Evolutionary conservation across 352 stramenopile species (phyloP).

Genomic region (Phytophthora lateralis): DNA sequence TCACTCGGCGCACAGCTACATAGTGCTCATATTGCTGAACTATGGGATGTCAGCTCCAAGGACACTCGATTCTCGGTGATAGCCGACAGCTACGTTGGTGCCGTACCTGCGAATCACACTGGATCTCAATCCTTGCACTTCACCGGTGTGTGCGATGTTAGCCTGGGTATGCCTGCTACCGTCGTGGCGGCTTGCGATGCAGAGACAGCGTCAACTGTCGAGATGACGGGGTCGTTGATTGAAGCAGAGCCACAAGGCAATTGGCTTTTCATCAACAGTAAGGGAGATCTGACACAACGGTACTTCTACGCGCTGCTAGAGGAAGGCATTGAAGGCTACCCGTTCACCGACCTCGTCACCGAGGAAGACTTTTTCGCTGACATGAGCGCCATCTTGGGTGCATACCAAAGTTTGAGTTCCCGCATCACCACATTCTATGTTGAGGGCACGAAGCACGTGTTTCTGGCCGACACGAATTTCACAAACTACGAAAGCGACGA

Average conservation of each 20-base stretch:
- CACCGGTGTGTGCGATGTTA: constrained; percentile 44
- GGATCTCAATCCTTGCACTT: constrained; percentile 38
- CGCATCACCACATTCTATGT: constrained; percentile 41
- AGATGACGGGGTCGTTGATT: constrained; percentile 51
- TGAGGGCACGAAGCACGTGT: constrained; percentile 36
- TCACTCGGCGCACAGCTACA: constrained; percentile 53
- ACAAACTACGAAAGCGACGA: constrained; percentile 35
- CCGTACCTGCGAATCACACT: constrained; percentile 43
- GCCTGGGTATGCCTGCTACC: constrained; percentile 39
- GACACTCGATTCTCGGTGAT: constrained; percentile 48
- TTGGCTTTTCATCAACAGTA: constrained; percentile 73
- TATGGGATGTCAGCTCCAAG: constrained; percentile 55
- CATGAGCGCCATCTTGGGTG: constrained; percentile 38
- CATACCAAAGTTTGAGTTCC: constrained; percentile 35
- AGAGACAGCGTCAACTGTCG: constrained; percentile 31
- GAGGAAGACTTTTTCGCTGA: constrained; percentile 48
- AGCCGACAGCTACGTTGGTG: constrained; percentile 61
- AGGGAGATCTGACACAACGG: constrained; percentile 58
- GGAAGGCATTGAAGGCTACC: constrained; percentile 56
- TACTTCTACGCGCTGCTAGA: constrained; percentile 65
- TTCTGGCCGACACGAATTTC: constrained; percentile 30
- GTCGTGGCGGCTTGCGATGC: constrained; percentile 47
- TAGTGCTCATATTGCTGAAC: constrained; percentile 46
- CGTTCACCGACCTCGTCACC: constrained; percentile 60
- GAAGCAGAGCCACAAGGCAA: constrained; percentile 38